phyloP scores from a whole-genome alignment of 148 eudicot species.

The Camellia sinensis region DNA sequence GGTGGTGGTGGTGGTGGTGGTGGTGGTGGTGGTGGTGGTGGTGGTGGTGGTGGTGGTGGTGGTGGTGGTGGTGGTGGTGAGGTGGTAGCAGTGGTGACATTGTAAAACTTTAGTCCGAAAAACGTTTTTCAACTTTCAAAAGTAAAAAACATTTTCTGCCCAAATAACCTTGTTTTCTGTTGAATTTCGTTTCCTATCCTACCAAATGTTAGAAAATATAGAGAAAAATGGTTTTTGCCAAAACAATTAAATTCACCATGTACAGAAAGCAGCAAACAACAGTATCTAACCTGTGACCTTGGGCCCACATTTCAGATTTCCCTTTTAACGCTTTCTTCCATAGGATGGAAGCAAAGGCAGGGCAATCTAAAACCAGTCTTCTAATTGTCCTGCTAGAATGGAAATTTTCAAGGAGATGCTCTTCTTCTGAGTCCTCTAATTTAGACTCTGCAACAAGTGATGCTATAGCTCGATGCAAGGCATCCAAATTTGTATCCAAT shows the following conservation, averaged over 20 bases:
- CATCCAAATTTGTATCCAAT: conserved; percentile 50
- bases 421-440: conserved; percentile 54
- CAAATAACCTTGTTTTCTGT: too few relatives aligned
- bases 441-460: conserved; percentile 62
- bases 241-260: neutral
- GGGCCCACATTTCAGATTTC: conserved; percentile 62
- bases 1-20: too few relatives aligned
- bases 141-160: too few relatives aligned
- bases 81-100: too few relatives aligned
- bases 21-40: too few relatives aligned
- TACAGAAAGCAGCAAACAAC: neutral
- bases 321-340: conserved; percentile 79
- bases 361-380: conserved; percentile 75
- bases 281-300: conserved; percentile 75
- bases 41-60: too few relatives aligned
- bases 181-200: too few relatives aligned
- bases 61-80: too few relatives aligned
- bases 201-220: too few relatives aligned
- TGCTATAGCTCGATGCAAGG: conserved; percentile 60
- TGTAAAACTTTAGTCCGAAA: too few relatives aligned
- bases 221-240: too few relatives aligned
- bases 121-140: too few relatives aligned
- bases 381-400: conserved; percentile 86
- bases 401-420: conserved; percentile 78
- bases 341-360: conserved; percentile 64